Evolutionary conservation across 192 early-diverging fungal species (phyloP), one percentile per base, ranked within the genome.

Genomic region (Allomyces javanicus): DNA sequence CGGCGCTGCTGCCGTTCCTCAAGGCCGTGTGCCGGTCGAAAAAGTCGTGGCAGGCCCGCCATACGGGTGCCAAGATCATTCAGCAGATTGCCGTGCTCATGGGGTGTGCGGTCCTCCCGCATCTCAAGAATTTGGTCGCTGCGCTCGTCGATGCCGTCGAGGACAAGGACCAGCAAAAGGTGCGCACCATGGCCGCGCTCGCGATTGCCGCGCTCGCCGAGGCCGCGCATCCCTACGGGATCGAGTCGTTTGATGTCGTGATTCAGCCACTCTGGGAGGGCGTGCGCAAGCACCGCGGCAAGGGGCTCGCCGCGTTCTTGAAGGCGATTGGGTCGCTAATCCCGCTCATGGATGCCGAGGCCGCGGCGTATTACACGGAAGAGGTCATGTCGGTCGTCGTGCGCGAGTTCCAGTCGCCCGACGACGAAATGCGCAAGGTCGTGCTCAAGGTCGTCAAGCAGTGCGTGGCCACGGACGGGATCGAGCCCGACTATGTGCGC

Each of bases 291-390:
- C 94, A 99, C 72, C 86, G 96, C 69, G 93, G 94, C 69, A 93
- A 93, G 71, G 90, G 91, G 19, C 78, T 96, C 33, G 95, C 96
- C 10, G 93, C 95, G 0, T 97, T 99, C 78, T 78, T 99, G 68
- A 96, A 97, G 73, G 94, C 94, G n/a, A 91, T 96, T 71, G 96
- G 96, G 26, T 96, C 88, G 67, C 92, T 99, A 65, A 96, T 97
- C 67, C 94, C 96, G 23, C 77, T 99, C 62, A 97, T 99, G 93
- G 93, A 94, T 67, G 81, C 82, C 45, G 94, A 96, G 70, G 87
- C 93, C 68, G 93, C 94, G 62, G 92, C 89, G 73, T 86, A 89
- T 72, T 93, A 93, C 75, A 94, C 95, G 10, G 86, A 89, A 72
- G 89, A 96, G 66, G 89, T 94, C 44, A 92, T 99, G 93, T 72